phyloP scores from a whole-genome alignment of 1,139 yeast genomes.

The Pichia sp. region DNA sequence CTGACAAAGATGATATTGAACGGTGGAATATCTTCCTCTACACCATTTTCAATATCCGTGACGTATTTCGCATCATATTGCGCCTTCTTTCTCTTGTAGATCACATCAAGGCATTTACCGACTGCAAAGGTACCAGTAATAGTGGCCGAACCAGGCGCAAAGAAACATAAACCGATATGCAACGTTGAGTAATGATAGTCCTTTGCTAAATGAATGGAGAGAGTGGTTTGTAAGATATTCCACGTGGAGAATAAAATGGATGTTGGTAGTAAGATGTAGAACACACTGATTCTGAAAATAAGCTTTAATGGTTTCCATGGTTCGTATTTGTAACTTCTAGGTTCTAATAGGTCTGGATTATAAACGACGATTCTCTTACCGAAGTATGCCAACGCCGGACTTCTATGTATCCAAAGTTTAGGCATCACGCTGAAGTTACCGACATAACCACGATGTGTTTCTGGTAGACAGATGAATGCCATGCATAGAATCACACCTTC shows the following conservation, averaged over 20 bases:
- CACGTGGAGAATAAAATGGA: conserved; percentile 65
- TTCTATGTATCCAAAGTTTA: conserved; percentile 35
- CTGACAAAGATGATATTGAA: conserved; percentile 51
- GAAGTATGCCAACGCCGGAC: conserved; percentile 39
- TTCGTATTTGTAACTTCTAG: conserved; percentile 29
- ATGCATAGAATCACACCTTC: conserved; percentile 43
- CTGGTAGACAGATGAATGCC: conserved; percentile 55
- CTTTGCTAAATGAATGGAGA: conserved; percentile 51
- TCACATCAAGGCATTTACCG: conserved; percentile 48
- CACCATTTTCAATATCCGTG: background rate
- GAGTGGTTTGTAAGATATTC: conserved; percentile 66
- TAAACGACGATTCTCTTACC: conserved; percentile 25
- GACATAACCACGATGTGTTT: conserved; percentile 64
- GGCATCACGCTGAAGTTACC: conserved; percentile 67
- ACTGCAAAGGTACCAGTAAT: conserved; percentile 47
- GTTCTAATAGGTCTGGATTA: conserved; percentile 25
- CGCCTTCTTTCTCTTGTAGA: conserved; percentile 35
- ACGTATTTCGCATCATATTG: conserved; percentile 29
- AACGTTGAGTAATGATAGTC: conserved; percentile 50
- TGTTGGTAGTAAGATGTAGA: conserved; percentile 42
- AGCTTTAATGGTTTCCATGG: conserved; percentile 48
- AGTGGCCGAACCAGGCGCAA: conserved; percentile 62
- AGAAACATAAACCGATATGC: conserved; percentile 61
- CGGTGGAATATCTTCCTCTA: conserved; percentile 25
- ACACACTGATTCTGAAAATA: conserved; percentile 36